Percentiles rank a stretch among this genome's conserved stretches.
Evolutionary conservation across 1,284 basidiomycete genomes (phyloP).

Genomic region (Pseudozyma thailandica): DNA sequence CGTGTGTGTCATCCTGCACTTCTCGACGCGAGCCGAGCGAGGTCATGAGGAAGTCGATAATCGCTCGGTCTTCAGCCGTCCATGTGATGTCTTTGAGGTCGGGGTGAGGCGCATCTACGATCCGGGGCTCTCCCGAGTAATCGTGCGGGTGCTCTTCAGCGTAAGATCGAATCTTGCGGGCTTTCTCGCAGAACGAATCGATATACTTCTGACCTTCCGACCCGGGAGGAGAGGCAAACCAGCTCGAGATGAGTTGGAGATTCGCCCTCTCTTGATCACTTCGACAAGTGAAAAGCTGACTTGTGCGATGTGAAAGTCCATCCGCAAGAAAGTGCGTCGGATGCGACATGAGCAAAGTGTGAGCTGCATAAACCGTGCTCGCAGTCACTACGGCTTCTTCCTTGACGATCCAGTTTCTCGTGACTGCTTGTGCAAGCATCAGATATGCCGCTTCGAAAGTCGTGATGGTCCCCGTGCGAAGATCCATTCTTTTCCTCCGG

Average conservation of each 20-base stretch:
- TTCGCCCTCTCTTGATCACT: slow-evolving; percentile 75
- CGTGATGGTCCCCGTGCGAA: slow-evolving; percentile 35
- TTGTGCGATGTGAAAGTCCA: slow-evolving; percentile 73
- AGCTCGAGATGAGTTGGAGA: slow-evolving; percentile 73
- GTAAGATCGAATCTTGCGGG: slow-evolving; percentile 22
- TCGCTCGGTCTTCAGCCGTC: slow-evolving; percentile 74
- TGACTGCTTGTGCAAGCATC: slow-evolving; percentile 11
- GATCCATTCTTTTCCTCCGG: slow-evolving; percentile 26
- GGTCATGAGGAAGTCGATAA: slow-evolving; percentile 77
- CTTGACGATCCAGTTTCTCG: not conserved
- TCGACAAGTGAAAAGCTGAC: slow-evolving; percentile 77
- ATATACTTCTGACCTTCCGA: slow-evolving; percentile 30
- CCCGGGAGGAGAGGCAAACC: slow-evolving; percentile 70
- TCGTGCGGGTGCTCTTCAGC: slow-evolving; percentile 72
- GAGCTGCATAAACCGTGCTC: slow-evolving; percentile 74
- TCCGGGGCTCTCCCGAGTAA: slow-evolving; percentile 72
- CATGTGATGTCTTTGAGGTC: slow-evolving; percentile 69
- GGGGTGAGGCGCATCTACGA: slow-evolving; percentile 56
- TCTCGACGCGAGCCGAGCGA: slow-evolving; percentile 74
- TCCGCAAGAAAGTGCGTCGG: slow-evolving; percentile 76
- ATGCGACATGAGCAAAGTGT: slow-evolving; percentile 78
- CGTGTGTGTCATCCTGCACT: slow-evolving; percentile 77
- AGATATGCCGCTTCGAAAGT: slow-evolving; percentile 38
- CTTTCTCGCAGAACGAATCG: slow-evolving; percentile 68
- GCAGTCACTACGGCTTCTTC: slow-evolving; percentile 18